Conservation (phyloP, 1,139 yeast species). For the Taiozyma onychis region DNA sequence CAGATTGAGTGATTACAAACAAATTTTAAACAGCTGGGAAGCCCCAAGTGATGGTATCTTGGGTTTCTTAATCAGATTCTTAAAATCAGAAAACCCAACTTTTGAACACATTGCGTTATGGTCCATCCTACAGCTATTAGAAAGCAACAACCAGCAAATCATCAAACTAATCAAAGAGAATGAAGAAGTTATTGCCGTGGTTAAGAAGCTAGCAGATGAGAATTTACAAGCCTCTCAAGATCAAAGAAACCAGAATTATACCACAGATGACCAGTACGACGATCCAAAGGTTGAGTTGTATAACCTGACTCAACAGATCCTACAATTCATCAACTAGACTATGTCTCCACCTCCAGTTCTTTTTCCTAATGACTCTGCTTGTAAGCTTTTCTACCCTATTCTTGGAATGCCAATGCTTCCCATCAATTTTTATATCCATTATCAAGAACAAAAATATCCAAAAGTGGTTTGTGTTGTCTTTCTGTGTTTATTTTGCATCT, state of each 20-base stretch:
- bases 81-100: constrained; percentile 85
- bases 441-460: neutral
- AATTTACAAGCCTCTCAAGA: constrained; percentile 29
- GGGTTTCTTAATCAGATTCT: constrained; percentile 76
- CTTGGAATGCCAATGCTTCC: neutral
- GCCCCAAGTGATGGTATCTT: constrained; percentile 80
- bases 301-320: constrained; percentile 74
- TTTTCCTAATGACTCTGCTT: neutral
- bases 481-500: neutral
- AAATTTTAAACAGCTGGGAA: constrained; percentile 75
- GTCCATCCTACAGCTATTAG: constrained; percentile 91
- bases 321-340: constrained; percentile 33
- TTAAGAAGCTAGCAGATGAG: constrained; percentile 42
- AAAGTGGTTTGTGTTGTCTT: neutral
- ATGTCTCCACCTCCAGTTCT: neutral
- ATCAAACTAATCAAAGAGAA: constrained; percentile 57
- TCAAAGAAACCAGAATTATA: constrained; percentile 8
- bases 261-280: constrained; percentile 32
- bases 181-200: constrained; percentile 50
- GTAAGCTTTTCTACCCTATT: neutral
- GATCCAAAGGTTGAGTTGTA: constrained; percentile 69
- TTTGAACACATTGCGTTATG: constrained; percentile 97
- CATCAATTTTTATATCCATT: neutral
- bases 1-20: constrained; percentile 72
- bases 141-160: constrained; percentile 73